These are phyloP conservation scores for Pseudocercospora macadamiae DNA, from an alignment of 2,329 filamentous ascomycete species.

Conservation along the genomic window DNA sequence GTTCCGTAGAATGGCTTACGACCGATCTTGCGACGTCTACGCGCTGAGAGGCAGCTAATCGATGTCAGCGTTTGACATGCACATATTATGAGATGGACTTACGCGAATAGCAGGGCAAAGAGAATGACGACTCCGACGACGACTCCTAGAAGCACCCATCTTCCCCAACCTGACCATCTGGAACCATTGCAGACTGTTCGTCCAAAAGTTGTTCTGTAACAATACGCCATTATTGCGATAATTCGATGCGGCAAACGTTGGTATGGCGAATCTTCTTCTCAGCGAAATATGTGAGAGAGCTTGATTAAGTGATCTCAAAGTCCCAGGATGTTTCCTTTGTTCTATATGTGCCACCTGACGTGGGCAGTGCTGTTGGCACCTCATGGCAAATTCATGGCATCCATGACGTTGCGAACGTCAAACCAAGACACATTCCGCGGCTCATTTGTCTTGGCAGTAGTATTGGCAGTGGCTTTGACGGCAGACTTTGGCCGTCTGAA, in stretches of 20 bases:
- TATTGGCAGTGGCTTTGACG: constrained; percentile 8
- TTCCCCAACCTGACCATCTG: constrained; percentile 20
- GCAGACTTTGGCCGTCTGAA: constrained; percentile 11
- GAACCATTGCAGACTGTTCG: not conserved
- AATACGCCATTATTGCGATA: constrained; percentile 11
- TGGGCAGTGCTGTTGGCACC: not conserved
- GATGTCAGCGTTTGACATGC: not conserved
- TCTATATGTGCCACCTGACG: not conserved
- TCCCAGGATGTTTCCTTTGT: not conserved
- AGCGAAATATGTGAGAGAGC: not conserved
- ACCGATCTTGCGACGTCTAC: constrained; percentile 19
- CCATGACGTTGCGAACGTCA: constrained; percentile 5
- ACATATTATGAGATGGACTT: constrained; percentile 6
- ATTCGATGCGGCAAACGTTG: not conserved
- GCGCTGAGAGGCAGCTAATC: constrained; percentile 19
- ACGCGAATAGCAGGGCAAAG: constrained; percentile 21
- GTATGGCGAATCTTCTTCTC: not conserved
- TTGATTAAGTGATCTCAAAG: not conserved
- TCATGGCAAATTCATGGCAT: not conserved
- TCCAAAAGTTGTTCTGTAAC: constrained; percentile 12
- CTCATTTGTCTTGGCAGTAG: constrained; percentile 8
- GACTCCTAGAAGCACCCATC: constrained; percentile 24
- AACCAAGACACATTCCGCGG: not conserved
- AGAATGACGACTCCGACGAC: constrained; percentile 18
- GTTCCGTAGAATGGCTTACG: constrained; percentile 22